Percentiles rank a stretch among this genome's conserved stretches.
These are phyloP conservation scores for Suillus tomentosus DNA, from an alignment of 768 basidiomycete genomes.

Conservation along the genomic window DNA sequence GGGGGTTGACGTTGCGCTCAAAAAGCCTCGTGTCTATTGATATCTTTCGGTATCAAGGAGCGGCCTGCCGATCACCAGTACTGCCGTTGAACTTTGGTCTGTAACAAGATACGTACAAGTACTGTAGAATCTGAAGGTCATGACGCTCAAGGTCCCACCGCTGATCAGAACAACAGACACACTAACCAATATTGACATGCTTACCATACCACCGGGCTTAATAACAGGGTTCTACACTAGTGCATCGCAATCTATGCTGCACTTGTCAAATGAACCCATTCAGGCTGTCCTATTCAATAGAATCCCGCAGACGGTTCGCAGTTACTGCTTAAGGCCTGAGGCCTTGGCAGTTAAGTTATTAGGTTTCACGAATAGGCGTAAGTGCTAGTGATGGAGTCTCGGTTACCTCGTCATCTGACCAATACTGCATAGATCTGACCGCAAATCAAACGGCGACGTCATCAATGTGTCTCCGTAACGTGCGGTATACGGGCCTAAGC, in stretches of 20 bases:
- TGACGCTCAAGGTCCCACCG: no score
- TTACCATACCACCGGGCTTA: not conserved
- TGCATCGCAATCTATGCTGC: not conserved
- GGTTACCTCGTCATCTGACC: not conserved
- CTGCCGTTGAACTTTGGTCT: not conserved
- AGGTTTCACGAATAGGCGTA: not conserved
- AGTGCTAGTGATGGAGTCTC: not conserved
- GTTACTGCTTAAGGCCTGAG: not conserved
- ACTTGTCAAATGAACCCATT: not conserved
- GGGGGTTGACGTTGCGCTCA: not conserved
- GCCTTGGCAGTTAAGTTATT: not conserved
- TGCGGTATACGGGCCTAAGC: no score
- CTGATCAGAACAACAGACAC: not conserved
- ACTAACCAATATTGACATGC: not conserved
- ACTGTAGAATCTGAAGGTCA: not conserved
- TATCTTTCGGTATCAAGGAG: not conserved
- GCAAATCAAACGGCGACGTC: not conserved
- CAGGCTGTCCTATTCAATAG: not conserved
- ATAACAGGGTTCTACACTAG: not conserved
- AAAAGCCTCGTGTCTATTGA: not conserved
- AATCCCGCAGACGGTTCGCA: not conserved
- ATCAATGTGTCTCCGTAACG: no score
- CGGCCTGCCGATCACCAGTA: not conserved
- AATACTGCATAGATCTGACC: not conserved
- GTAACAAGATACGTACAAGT: not conserved